Evolutionary conservation across 2,329 filamentous ascomycete species (phyloP).

Genomic region (Scedosporium apiospermum): DNA sequence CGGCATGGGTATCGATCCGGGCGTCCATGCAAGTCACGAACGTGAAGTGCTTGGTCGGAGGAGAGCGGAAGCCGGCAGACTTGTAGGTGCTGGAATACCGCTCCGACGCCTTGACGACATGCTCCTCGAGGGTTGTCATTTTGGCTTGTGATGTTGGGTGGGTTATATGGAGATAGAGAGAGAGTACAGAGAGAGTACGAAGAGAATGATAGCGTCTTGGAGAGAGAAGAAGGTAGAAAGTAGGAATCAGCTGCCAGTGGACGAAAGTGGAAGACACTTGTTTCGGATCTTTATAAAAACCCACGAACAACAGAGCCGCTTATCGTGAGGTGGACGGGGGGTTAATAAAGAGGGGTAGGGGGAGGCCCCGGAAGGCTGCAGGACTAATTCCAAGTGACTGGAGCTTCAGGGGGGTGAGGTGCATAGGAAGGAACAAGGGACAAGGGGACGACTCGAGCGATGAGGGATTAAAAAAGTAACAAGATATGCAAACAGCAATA

Average conservation of each 20-base stretch:
- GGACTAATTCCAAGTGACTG: background rate
- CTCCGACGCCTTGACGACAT: background rate
- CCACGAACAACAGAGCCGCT: background rate
- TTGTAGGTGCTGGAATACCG: constrained; percentile 34
- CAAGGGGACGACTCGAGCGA: background rate
- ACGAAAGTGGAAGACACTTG: background rate
- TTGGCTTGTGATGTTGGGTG: background rate
- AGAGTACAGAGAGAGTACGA: background rate
- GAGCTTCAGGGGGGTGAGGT: background rate
- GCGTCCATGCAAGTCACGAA: constrained; percentile 62
- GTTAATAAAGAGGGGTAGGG: background rate
- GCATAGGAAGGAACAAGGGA: background rate
- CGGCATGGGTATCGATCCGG: constrained; percentile 46
- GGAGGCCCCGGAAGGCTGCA: background rate
- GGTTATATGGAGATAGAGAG: background rate
- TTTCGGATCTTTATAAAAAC: background rate
- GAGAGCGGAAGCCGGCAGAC: constrained; percentile 52
- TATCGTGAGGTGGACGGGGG: background rate
- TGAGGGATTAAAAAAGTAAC: background rate
- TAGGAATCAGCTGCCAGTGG: background rate
- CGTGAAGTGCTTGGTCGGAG: constrained; percentile 58
- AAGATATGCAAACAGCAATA: too few relatives aligned
- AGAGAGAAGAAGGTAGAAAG: background rate
- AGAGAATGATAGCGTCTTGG: background rate
- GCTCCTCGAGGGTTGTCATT: background rate